Conservation (phyloP, 179 eudicot genomes). For the Beta corolliflora region DNA sequence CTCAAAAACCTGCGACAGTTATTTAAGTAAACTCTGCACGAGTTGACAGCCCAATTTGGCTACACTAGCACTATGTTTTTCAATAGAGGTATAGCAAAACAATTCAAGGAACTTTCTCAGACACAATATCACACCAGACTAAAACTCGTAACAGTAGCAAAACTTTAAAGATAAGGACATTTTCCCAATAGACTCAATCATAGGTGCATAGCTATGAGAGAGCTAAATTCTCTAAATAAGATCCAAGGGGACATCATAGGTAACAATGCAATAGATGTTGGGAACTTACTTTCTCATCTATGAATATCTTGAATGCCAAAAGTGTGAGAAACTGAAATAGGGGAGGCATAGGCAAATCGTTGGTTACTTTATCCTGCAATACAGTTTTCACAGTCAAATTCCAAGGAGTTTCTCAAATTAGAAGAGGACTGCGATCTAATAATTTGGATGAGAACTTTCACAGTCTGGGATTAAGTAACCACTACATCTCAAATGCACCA, state of each 20-base stretch:
- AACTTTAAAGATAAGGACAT: background rate
- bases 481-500: background rate
- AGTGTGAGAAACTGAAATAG: slow-evolving; percentile 81
- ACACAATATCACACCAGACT: background rate
- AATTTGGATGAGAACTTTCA: background rate
- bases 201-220: slow-evolving; percentile 8
- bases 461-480: background rate
- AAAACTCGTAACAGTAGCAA: background rate
- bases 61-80: background rate
- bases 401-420: background rate
- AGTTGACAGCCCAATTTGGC: background rate
- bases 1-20: background rate
- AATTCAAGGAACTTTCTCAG: background rate
- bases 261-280: background rate
- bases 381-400: slow-evolving; percentile 11
- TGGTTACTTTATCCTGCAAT: slow-evolving; percentile 60
- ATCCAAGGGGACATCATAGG: background rate
- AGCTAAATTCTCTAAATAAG: slow-evolving; percentile 3
- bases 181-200: slow-evolving; percentile 16
- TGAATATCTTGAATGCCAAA: slow-evolving; percentile 73
- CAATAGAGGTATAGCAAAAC: background rate
- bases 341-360: slow-evolving; percentile 88
- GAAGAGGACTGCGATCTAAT: background rate
- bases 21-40: background rate
- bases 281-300: slow-evolving; percentile 64